Evolutionary conservation across 2,329 filamentous ascomycete species (phyloP), one percentile per base, ranked within the genome.

Genomic region (Incumbomyces lentus): DNA sequence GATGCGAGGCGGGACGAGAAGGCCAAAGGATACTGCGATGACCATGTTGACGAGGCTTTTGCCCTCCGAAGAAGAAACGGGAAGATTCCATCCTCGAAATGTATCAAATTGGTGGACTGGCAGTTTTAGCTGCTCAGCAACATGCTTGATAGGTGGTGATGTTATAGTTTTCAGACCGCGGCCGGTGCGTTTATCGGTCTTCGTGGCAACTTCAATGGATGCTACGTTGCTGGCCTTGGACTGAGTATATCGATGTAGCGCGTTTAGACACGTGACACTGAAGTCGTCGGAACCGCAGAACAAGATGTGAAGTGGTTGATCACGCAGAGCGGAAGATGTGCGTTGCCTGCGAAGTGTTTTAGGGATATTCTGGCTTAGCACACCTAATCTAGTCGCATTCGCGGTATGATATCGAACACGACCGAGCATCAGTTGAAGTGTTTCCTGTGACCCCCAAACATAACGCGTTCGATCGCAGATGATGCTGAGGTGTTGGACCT

Each of bases 241-340:
- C 19, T 62, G 50, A 44, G 80, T 73, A 59, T 86, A 82, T 4
- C 67, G 59, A 56, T 82, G 64, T 30, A 98, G 68, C 5, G 84
- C 84, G 49, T 69, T 68, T 41, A 98, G 70, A 1, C 87, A 86
- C 44, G 75, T 76, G 58, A 83, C 83, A 68, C 90, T 95, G 65
- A 96, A 95, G 2, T 81, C 74, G 64, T 98, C 92, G 2, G 90
- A 92, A 52, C 92, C 92, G 66, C 89, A 96, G 67, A 95, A 98
- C 3, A 98, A 75, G 45, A 98, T 87, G 30, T 81, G 76, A 29
- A 98, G 71, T 2, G 86, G 84, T 13, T 72, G 11, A 29, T 33
- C 40, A 4, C 11, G 33, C 33, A n/a, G 11, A 11, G 4, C 4
- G 16, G 33, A 35, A n/a, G 4, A 26, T 26, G 22, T 5, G 8